A percentile compares a stretch with the other conserved stretches of the same genome.
phyloP scores from a whole-genome alignment of 2,329 filamentous ascomycete genomes.

The Claviceps sp. region DNA sequence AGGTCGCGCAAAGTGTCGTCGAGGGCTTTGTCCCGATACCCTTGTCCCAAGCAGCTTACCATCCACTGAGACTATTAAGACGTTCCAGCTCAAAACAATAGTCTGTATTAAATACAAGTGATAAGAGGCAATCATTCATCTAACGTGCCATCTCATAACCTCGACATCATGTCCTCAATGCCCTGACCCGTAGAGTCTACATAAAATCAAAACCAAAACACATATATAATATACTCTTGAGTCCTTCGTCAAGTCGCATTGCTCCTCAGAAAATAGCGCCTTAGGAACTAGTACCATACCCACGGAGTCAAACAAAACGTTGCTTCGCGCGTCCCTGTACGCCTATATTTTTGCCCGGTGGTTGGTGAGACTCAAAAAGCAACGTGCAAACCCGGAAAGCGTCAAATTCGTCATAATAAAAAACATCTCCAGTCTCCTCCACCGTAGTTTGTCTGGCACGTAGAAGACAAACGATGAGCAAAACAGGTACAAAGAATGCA shows the following conservation, averaged over 20 bases:
- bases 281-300: neutral
- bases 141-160: neutral
- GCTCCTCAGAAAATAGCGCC: neutral
- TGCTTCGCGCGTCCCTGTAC: neutral
- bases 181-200: neutral
- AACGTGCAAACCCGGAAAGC: neutral
- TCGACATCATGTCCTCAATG: neutral
- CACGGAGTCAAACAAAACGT: neutral
- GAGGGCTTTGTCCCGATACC: too few species aligned
- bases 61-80: neutral
- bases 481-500: neutral
- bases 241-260: too few species aligned
- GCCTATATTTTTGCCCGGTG: neutral
- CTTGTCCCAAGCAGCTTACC: neutral
- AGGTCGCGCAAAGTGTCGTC: too few species aligned
- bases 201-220: neutral
- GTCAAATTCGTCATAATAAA: conserved; percentile 1
- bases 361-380: neutral
- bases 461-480: neutral
- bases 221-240: too few species aligned
- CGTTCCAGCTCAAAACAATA: neutral
- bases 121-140: neutral
- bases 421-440: neutral
- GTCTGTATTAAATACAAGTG: neutral
- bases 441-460: neutral